phyloP scores from a whole-genome alignment of 108 stramenopile species.

The Craspedostauros australis region DNA sequence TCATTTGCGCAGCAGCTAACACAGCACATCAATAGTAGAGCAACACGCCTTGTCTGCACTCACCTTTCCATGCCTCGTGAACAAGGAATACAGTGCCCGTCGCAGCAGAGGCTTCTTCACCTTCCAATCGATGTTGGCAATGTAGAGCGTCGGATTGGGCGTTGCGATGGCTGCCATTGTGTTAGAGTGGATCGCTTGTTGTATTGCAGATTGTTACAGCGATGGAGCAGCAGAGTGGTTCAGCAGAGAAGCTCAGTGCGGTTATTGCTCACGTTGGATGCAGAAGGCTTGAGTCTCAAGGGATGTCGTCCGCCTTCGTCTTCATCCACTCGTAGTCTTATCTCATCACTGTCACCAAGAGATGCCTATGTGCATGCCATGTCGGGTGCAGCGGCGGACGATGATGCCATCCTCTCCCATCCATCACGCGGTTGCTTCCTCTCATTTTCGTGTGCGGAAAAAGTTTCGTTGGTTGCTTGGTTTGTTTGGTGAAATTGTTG shows the following conservation, averaged over 20 bases:
- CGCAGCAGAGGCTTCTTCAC: constrained; percentile 90
- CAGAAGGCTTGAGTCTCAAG: not conserved
- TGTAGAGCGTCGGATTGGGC: constrained; percentile 87
- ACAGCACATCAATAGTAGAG: not conserved
- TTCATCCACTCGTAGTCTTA: no score
- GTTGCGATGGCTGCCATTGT: constrained; percentile 8
- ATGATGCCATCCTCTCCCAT: no score
- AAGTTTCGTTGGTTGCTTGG: no score
- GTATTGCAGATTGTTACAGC: no score
- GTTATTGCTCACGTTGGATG: not conserved
- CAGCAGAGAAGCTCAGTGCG: not conserved
- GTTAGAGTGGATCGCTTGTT: no score
- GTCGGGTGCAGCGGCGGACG: no score
- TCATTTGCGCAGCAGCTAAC: not conserved
- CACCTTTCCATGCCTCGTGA: constrained; percentile 92
- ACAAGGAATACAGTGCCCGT: constrained; percentile 84
- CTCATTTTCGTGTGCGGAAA: no score
- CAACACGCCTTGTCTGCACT: constrained; percentile 3
- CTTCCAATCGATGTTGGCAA: constrained; percentile 96
- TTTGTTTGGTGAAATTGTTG: no score
- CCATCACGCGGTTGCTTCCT: no score
- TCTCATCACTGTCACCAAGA: no score
- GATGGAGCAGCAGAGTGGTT: no score
- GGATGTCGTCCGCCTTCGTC: not conserved
- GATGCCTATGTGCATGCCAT: no score